These are phyloP conservation scores for Pulveroboletus frians DNA, from an alignment of 768 basidiomycete genomes.

Conservation along the genomic window DNA sequence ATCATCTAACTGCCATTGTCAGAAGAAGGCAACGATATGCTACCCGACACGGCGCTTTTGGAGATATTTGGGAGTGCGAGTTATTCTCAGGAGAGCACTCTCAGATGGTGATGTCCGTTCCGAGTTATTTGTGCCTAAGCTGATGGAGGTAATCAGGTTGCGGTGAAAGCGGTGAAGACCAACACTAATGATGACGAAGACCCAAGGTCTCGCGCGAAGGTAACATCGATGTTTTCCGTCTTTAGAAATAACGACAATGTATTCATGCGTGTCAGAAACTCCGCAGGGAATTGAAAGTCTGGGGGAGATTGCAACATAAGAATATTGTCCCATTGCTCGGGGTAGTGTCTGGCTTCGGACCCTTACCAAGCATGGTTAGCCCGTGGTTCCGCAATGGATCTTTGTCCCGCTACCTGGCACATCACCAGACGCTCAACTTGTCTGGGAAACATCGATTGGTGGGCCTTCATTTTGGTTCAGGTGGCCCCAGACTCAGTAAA, in stretches of 20 bases:
- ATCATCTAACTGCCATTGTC: neutral
- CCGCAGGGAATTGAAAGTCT: conserved; percentile 26
- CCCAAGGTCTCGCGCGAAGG: conserved; percentile 8
- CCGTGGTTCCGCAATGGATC: conserved; percentile 30
- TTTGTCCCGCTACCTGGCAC: conserved; percentile 19
- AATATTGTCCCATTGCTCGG: conserved; percentile 32
- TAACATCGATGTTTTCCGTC: neutral
- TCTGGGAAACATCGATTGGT: conserved; percentile 10
- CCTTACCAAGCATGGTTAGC: conserved; percentile 28
- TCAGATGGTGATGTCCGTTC: conserved; percentile 3
- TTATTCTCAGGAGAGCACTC: conserved; percentile 3
- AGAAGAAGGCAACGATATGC: conserved; percentile 5
- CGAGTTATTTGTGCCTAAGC: neutral
- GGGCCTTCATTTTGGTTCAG: neutral
- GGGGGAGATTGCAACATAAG: conserved; percentile 10
- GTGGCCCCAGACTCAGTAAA: neutral
- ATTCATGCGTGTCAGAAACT: conserved; percentile 15
- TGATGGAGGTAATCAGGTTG: conserved; percentile 10
- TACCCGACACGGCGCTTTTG: conserved; percentile 12
- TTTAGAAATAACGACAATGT: neutral
- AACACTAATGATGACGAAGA: neutral
- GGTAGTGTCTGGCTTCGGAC: conserved; percentile 27
- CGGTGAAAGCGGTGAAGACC: conserved; percentile 17
- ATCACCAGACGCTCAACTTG: neutral
- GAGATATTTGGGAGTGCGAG: conserved; percentile 24